These are phyloP conservation scores for Emericellopsis atlantica DNA, from an alignment of 2,329 filamentous ascomycete species.

Conservation along the genomic window DNA sequence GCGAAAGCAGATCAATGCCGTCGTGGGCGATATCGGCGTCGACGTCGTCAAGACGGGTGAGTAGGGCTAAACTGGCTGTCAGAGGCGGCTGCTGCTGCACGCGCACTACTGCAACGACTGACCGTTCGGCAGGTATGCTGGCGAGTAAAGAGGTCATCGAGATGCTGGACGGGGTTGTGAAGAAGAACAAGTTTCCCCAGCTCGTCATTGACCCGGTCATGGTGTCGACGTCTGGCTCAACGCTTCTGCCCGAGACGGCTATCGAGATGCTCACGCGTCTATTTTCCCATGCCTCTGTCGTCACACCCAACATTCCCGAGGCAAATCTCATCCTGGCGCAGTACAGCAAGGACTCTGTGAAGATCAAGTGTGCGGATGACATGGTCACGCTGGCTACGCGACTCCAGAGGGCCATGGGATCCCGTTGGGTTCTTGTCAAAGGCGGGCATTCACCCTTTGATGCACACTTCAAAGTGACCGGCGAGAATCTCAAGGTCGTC, in stretches of 20 bases:
- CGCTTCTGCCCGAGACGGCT: constrained; percentile 54
- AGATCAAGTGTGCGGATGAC: constrained; percentile 45
- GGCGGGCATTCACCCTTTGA: constrained; percentile 77
- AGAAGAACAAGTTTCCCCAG: constrained; percentile 14
- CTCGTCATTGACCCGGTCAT: constrained; percentile 51
- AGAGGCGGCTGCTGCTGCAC: background rate
- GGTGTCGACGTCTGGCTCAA: constrained; percentile 70
- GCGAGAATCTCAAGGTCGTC: constrained; percentile 55
- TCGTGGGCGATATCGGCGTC: constrained; percentile 69
- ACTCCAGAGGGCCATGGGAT: constrained; percentile 52
- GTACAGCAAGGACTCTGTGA: constrained; percentile 21
- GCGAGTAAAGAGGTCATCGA: constrained; percentile 22
- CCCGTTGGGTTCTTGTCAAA: constrained; percentile 75
- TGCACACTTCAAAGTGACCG: constrained; percentile 53
- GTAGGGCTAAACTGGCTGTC: constrained; percentile 7
- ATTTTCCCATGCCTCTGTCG: constrained; percentile 52
- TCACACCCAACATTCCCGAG: constrained; percentile 72
- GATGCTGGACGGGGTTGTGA: constrained; percentile 17
- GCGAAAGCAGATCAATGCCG: constrained; percentile 72
- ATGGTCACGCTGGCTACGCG: constrained; percentile 55
- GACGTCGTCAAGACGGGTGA: constrained; percentile 88
- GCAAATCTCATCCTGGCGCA: constrained; percentile 50
- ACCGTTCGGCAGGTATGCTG: constrained; percentile 21
- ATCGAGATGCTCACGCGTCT: constrained; percentile 46
- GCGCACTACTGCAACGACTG: background rate